phyloP scores from a whole-genome alignment of 73 alveolate species.

The Symbiodinium natans region DNA sequence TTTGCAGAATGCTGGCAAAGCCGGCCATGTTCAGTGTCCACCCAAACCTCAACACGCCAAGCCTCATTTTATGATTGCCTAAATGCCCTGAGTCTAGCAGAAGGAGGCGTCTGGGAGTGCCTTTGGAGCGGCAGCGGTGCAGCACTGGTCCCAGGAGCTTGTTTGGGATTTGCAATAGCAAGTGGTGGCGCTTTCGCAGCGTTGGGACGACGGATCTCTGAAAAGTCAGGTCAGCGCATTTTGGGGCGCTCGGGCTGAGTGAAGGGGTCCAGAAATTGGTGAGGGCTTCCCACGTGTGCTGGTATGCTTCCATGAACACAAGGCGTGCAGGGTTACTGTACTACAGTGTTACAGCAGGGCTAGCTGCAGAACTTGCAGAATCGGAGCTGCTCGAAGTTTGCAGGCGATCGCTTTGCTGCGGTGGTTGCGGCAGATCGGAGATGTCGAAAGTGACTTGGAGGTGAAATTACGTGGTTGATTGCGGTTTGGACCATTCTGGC shows the following conservation, averaged over 20 bases:
- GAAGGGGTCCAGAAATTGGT: background rate
- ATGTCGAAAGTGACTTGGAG: background rate
- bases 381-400: background rate
- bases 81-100: no score
- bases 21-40: background rate
- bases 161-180: background rate
- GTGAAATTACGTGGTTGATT: no score
- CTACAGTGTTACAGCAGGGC: background rate
- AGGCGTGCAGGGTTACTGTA: background rate
- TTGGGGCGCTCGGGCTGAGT: background rate
- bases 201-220: background rate
- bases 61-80: no score
- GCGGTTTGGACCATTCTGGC: no score
- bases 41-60: background rate
- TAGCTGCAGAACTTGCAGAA: no score
- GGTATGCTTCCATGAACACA: no score
- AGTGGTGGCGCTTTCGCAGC: background rate
- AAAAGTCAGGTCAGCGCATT: background rate
- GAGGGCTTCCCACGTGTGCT: background rate
- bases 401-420: background rate
- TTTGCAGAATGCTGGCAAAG: no score
- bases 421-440: background rate
- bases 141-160: background rate
- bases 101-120: background rate
- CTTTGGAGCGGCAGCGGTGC: conserved; percentile 5